Percentiles rank a stretch among this genome's conserved stretches.
phyloP scores from a whole-genome alignment of 225 moss, liverwort and hornwort species.

The Neckera pumila region DNA sequence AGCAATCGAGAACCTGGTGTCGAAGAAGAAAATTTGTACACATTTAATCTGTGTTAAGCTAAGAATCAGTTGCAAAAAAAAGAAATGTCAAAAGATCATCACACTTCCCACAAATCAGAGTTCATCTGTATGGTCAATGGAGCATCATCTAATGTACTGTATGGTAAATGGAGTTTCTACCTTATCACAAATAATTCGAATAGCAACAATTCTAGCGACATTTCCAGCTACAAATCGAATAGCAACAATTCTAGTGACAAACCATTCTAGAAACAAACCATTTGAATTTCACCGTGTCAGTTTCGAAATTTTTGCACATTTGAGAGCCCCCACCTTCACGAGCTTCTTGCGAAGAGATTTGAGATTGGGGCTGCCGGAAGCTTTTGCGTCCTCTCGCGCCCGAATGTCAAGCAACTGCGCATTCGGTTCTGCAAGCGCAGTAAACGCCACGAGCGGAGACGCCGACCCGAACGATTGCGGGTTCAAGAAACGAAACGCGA shows the following conservation, averaged over 20 bases:
- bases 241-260: not conserved
- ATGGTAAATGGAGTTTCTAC: not conserved
- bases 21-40: not conserved
- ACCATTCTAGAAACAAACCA: not conserved
- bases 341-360: conserved; percentile 50
- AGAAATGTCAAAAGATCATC: not conserved
- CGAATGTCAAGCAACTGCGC: conserved; percentile 68
- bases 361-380: conserved; percentile 48
- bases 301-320: not conserved
- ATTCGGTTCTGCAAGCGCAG: conserved; percentile 33
- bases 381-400: conserved; percentile 14
- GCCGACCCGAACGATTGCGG: conserved; percentile 36
- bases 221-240: not conserved
- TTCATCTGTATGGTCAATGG: not conserved
- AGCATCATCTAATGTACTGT: not conserved
- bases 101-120: not conserved
- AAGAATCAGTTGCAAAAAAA: not conserved
- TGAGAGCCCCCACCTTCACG: not conserved
- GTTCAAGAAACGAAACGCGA: conserved; percentile 15
- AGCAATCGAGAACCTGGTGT: not conserved
- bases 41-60: not conserved
- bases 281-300: not conserved
- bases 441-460: conserved; percentile 45
- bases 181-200: not conserved
- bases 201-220: not conserved